Evolutionary conservation across 257 asterid species (phyloP).

Genomic region (Fraxinus quadrangulata): DNA sequence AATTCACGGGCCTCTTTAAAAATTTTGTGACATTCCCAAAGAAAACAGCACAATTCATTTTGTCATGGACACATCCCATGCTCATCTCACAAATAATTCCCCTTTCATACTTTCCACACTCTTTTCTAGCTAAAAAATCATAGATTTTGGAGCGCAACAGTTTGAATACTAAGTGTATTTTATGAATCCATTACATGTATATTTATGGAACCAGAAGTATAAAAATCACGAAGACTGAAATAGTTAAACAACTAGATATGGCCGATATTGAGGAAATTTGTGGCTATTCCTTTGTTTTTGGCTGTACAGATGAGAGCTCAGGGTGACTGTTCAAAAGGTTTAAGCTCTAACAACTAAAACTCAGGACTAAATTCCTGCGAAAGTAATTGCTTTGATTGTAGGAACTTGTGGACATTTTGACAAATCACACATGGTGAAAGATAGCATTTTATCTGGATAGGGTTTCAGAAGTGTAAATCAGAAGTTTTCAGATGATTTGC

Average conservation of each 20-base stretch:
- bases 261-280: background rate
- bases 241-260: background rate
- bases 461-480: background rate
- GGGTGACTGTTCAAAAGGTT: background rate
- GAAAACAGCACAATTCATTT: conserved; percentile 2
- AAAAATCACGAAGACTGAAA: background rate
- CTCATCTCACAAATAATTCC: background rate
- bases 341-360: background rate
- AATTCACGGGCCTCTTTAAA: background rate
- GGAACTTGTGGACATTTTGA: background rate
- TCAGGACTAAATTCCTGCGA: background rate
- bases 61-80: conserved; percentile 3
- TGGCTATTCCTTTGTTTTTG: background rate
- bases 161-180: background rate
- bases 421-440: background rate
- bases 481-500: background rate
- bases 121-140: background rate
- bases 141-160: background rate
- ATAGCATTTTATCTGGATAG: background rate
- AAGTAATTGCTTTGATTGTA: background rate
- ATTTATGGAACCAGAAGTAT: background rate
- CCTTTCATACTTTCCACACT: background rate
- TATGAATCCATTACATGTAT: background rate
- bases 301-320: background rate
- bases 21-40: background rate